Percentiles rank a stretch among this genome's conserved stretches.
Conservation (phyloP, 129 eudicot genomes). For the Flaveria ramosissima region DNA sequence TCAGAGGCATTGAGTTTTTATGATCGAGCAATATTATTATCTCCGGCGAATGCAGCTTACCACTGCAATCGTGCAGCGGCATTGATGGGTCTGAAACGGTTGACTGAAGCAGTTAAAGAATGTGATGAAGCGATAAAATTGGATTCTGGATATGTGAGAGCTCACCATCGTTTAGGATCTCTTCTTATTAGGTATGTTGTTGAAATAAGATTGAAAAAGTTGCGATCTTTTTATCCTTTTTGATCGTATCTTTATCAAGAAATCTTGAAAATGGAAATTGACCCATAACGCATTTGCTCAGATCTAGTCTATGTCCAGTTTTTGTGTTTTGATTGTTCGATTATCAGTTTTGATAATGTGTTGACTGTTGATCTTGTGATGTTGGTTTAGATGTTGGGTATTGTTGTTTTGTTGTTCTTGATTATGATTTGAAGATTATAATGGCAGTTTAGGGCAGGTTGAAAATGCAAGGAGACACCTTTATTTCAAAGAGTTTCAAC, state of each 20-base stretch:
- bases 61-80: constrained; percentile 86
- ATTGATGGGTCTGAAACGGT: constrained; percentile 62
- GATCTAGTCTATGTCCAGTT: constrained; percentile 10
- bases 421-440: constrained; percentile 38
- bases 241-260: constrained; percentile 8
- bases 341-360: background rate
- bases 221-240: constrained; percentile 15
- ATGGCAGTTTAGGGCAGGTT: constrained; percentile 83
- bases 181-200: constrained; percentile 77
- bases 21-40: constrained; percentile 56
- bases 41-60: constrained; percentile 72
- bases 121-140: constrained; percentile 81
- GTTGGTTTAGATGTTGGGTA: constrained; percentile 21
- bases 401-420: constrained; percentile 18
- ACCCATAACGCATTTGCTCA: constrained; percentile 14
- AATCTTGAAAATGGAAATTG: background rate
- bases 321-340: constrained; percentile 16
- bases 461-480: constrained; percentile 80
- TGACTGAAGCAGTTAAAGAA: constrained; percentile 66
- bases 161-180: constrained; percentile 81
- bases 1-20: constrained; percentile 70
- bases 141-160: constrained; percentile 71
- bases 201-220: constrained; percentile 14
- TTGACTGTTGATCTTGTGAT: constrained; percentile 26
- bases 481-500: constrained; percentile 50